Conservation (phyloP, 805 yeast genomes). For the Spathaspora sp. region DNA sequence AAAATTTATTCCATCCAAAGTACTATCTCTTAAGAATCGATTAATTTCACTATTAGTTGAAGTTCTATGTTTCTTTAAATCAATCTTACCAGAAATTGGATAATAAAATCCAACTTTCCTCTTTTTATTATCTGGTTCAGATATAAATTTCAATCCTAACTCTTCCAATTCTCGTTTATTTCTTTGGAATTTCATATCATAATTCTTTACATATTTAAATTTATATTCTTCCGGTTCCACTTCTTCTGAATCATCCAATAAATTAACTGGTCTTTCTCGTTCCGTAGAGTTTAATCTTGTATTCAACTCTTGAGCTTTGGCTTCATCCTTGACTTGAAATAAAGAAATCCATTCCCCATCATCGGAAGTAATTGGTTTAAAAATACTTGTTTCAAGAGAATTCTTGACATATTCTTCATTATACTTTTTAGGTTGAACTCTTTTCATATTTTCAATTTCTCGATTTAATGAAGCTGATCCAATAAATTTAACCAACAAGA, state of each 20-base stretch:
- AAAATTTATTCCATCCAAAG: constrained; percentile 60
- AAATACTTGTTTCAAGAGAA: constrained; percentile 55
- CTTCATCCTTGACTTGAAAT: constrained; percentile 22
- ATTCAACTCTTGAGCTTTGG: constrained; percentile 20
- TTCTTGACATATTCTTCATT: constrained; percentile 31
- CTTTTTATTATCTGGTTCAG: constrained; percentile 38
- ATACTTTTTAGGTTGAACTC: constrained; percentile 23
- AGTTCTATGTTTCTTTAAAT: constrained; percentile 81
- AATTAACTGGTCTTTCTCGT: constrained; percentile 39
- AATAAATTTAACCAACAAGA: constrained; percentile 57
- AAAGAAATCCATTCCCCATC: constrained; percentile 76
- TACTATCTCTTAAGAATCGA: constrained; percentile 51
- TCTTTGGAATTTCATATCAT: constrained; percentile 60
- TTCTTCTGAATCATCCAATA: constrained; percentile 43
- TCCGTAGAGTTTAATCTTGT: constrained; percentile 33
- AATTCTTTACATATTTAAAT: constrained; percentile 70
- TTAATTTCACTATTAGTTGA: constrained; percentile 52
- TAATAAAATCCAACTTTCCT: constrained; percentile 64
- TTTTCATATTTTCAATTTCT: constrained; percentile 27
- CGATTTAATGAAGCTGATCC: constrained; percentile 51
- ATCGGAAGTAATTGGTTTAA: constrained; percentile 68
- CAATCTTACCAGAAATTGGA: constrained; percentile 74
- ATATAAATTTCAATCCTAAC: constrained; percentile 57
- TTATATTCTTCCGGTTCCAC: constrained; percentile 38
- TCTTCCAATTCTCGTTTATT: constrained; percentile 55